A percentile compares a stretch with the other conserved stretches of the same genome.
These are phyloP conservation scores for Astragalus glycyphyllos DNA, from an alignment of 306 rosid genomes.

Conservation along the genomic window DNA sequence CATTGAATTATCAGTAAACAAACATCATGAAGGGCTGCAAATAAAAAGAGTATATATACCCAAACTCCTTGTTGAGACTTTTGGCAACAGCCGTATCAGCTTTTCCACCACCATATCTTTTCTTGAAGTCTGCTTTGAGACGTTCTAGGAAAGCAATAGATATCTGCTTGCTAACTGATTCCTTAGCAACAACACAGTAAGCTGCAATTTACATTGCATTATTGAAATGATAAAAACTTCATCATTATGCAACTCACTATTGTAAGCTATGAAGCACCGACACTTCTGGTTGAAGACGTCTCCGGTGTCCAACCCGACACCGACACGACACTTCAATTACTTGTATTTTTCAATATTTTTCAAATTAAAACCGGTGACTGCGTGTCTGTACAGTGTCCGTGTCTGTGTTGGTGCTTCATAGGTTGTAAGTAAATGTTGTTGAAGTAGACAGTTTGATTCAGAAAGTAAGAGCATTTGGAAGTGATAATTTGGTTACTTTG, in stretches of 20 bases:
- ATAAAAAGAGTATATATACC: slow-evolving; percentile 54
- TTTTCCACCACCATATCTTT: slow-evolving; percentile 92
- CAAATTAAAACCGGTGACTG: no score
- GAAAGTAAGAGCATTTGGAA: no score
- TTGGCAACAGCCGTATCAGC: slow-evolving; percentile 83
- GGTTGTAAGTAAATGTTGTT: slow-evolving; percentile 11
- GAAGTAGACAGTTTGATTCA: no score
- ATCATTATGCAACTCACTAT: slow-evolving; percentile 15
- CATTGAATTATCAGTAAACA: slow-evolving; percentile 13
- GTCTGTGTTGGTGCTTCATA: no score
- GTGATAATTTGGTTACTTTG: no score
- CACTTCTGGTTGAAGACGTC: no score
- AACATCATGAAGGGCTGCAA: slow-evolving; percentile 12
- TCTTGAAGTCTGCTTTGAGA: slow-evolving; percentile 79
- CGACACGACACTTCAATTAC: no score
- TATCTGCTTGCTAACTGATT: slow-evolving; percentile 82
- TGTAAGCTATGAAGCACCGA: no score
- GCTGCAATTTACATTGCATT: slow-evolving; percentile 63
- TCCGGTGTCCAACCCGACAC: no score
- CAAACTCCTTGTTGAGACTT: slow-evolving; percentile 96
- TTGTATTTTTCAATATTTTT: no score
- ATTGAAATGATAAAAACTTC: background rate
- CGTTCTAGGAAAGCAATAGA: slow-evolving; percentile 91
- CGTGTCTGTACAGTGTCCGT: no score
- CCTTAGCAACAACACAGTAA: slow-evolving; percentile 95